Evolutionary conservation across 768 basidiomycete genomes (phyloP), one percentile per base, ranked within the genome.

Genomic region (Paxillus ammoniavirescens): DNA sequence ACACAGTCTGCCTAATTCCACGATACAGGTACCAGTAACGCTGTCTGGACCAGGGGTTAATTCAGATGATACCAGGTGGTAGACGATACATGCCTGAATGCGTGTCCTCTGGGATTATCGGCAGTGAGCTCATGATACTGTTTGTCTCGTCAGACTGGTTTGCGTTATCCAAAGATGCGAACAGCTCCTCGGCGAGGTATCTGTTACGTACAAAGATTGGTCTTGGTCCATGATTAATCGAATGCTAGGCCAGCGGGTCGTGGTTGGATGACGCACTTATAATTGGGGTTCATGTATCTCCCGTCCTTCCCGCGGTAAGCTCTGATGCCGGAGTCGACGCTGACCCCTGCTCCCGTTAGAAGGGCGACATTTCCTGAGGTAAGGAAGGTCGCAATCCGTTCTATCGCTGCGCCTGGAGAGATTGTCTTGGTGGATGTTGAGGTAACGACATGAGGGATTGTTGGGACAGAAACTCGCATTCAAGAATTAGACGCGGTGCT

Each of bases 271-370:
- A 61, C 81, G 60, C 62, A 91, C 89, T 84, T 87, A 76, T 90
- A 92, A 68, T 92, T 87, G n/a, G 89, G 90, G 63, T 93, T 91
- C 82, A 90, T 83, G 70, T 93, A 93, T 58, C 86, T 75, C 14
- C 94, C 94, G 64, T 95, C 90, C 56, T 65, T 67, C 1, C 94
- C 94, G 53, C 94, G 76, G 71, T 98, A 97, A n/a, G 94, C 93
- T 59, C 92, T 78, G 55, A 98, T 96, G 42, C 96, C 96, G 26
- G 89, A 92, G 69, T 98, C 96, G 28, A 98, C 94, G 67, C 89
- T 91, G 59, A 97, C 91, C 7, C 96, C 96, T 0, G 96, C 96
- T 2, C 94, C 94, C 0, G 93, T 94, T 50, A 98, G 67, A 14
- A 93, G 73, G 0, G 86, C 73, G 45, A 83, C 82, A 68, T 83